Conservation (phyloP, 148 eudicot species). For the Euryodendron excelsum region DNA sequence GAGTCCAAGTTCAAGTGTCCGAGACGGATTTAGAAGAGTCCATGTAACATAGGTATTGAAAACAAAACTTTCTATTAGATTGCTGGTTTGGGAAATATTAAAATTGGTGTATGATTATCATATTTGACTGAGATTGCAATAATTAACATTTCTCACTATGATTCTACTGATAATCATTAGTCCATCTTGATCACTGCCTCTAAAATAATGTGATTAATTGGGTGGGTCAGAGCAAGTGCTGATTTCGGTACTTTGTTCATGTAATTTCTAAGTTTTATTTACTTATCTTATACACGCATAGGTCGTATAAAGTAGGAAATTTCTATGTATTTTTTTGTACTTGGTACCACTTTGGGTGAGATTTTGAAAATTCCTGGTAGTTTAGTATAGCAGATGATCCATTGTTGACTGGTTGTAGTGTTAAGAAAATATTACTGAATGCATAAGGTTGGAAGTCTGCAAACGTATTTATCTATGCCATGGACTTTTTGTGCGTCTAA, state of each 20-base stretch:
- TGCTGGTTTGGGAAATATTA: not conserved
- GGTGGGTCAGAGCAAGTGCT: not conserved
- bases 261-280: not conserved
- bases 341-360: not conserved
- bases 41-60: too few relatives aligned
- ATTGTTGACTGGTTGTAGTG: not conserved
- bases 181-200: not conserved
- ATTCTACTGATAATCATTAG: not conserved
- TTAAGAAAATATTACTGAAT: not conserved
- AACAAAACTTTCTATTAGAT: not conserved
- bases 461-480: not conserved
- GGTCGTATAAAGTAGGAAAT: not conserved
- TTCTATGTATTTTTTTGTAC: not conserved
- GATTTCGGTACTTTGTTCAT: not conserved
- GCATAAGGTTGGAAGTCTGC: not conserved
- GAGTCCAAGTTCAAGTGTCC: too few relatives aligned
- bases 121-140: not conserved
- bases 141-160: not conserved
- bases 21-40: too few relatives aligned
- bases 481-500: not conserved
- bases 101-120: not conserved
- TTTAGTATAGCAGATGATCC: not conserved
- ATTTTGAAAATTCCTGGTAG: not conserved
- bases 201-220: not conserved
- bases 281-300: not conserved